Percentiles rank a stretch among this genome's conserved stretches.
These are phyloP conservation scores for Pseudogymnoascus sp. DNA, from an alignment of 2,329 filamentous ascomycete genomes.

Conservation along the genomic window DNA sequence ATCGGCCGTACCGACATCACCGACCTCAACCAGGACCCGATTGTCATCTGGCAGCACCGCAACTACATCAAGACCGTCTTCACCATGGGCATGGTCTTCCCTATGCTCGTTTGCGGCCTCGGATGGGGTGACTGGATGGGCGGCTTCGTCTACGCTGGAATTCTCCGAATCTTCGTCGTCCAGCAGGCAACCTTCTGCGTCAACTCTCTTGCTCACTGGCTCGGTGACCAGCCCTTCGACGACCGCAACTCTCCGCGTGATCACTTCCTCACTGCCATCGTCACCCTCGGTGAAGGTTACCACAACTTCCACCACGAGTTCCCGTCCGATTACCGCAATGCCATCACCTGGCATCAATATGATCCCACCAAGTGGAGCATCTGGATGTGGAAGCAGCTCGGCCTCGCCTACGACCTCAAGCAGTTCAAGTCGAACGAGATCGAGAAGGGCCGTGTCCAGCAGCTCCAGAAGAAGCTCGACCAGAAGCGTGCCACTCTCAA, in stretches of 20 bases:
- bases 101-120: constrained; percentile 65
- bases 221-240: constrained; percentile 86
- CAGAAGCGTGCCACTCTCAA: constrained; percentile 74
- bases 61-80: constrained; percentile 76
- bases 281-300: constrained; percentile 82
- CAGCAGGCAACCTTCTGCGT: constrained; percentile 91
- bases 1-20: constrained; percentile 83
- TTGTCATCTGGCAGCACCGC: constrained; percentile 82
- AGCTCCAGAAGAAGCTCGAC: constrained; percentile 87
- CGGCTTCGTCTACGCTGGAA: constrained; percentile 76
- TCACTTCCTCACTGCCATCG: constrained; percentile 75
- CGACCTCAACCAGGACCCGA: constrained; percentile 76
- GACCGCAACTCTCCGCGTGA: constrained; percentile 88
- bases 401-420: constrained; percentile 80
- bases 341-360: constrained; percentile 85
- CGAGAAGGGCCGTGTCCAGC: constrained; percentile 82
- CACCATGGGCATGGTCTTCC: constrained; percentile 68
- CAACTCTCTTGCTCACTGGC: constrained; percentile 85
- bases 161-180: constrained; percentile 80
- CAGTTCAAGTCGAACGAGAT: constrained; percentile 88
- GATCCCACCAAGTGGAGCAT: constrained; percentile 89
- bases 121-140: constrained; percentile 75
- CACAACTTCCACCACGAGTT: constrained; percentile 97
- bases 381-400: constrained; percentile 74
- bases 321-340: constrained; percentile 86